These are phyloP conservation scores for Tausonia pullulans DNA, from an alignment of 1,284 basidiomycete species.

Conservation along the genomic window DNA sequence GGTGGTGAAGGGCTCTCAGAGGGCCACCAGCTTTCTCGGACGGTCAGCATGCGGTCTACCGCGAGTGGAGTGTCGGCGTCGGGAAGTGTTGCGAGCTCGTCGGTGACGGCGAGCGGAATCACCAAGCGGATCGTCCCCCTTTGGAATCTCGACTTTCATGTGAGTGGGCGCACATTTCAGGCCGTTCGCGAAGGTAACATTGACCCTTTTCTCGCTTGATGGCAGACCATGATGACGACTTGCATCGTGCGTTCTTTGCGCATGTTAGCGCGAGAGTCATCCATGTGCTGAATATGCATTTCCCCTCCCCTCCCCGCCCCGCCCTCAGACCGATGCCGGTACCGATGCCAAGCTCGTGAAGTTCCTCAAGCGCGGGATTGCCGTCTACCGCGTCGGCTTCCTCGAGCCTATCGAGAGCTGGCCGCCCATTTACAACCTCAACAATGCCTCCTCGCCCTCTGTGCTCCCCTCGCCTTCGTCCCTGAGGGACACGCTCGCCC, in stretches of 20 bases:
- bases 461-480: slow-evolving; percentile 1
- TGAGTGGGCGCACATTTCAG: neutral
- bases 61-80: neutral
- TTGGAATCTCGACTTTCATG: slow-evolving; percentile 62
- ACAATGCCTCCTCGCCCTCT: neutral
- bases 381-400: slow-evolving; percentile 61
- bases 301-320: neutral
- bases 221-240: slow-evolving; percentile 86
- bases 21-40: neutral
- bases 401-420: slow-evolving; percentile 77
- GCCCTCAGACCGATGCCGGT: slow-evolving; percentile 39
- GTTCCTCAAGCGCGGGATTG: slow-evolving; percentile 73
- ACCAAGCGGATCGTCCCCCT: slow-evolving; percentile 67
- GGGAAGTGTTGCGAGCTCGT: neutral
- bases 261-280: neutral
- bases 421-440: slow-evolving; percentile 23
- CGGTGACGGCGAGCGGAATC: neutral
- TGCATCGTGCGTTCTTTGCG: slow-evolving; percentile 65
- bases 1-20: neutral
- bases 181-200: neutral
- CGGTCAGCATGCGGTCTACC: neutral
- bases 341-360: slow-evolving; percentile 91
- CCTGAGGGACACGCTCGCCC: slow-evolving; percentile 1
- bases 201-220: slow-evolving; percentile 27
- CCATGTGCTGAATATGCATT: neutral